Evolutionary conservation across 1,284 basidiomycete species (phyloP).

Genomic region (Golubevia pallescens): DNA sequence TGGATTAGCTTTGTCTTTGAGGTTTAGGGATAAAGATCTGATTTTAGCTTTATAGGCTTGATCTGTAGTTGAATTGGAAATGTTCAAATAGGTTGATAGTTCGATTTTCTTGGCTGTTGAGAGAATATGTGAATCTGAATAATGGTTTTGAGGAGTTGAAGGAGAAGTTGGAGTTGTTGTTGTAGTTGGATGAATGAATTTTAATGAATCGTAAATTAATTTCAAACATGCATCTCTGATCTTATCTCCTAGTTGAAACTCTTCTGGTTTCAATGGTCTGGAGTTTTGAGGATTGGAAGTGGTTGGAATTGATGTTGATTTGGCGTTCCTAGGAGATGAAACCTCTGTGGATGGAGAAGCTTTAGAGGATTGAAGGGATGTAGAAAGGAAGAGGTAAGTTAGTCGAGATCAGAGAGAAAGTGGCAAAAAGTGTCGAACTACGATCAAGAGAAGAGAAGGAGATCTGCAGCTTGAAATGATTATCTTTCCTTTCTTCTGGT

Average conservation of each 20-base stretch:
- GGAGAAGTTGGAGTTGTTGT: too few species aligned
- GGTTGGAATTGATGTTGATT: constrained; percentile 11
- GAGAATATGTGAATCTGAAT: too few species aligned
- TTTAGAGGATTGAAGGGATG: too few species aligned
- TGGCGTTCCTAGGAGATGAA: too few species aligned
- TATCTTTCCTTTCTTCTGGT: too few species aligned
- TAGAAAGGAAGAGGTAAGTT: constrained; percentile 17
- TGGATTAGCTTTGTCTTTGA: constrained; percentile 95
- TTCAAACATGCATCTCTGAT: constrained; percentile 87
- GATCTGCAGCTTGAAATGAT: too few species aligned
- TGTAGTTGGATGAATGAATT: too few species aligned
- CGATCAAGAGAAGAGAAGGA: too few species aligned
- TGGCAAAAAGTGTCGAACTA: too few species aligned
- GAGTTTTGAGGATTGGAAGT: too few species aligned
- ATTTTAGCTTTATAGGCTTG: constrained; percentile 77
- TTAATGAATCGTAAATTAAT: constrained; percentile 88
- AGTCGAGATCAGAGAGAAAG: constrained; percentile 11
- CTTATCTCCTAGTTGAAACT: constrained; percentile 68
- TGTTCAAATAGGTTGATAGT: constrained; percentile 1
- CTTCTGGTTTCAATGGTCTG: constrained; percentile 64
- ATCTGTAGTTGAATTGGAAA: background rate
- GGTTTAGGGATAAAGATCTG: constrained; percentile 85
- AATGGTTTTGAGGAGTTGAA: background rate
- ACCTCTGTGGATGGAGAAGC: constrained; percentile 11
- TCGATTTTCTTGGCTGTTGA: constrained; percentile 9